Percentiles rank a stretch among this genome's conserved stretches.
These are phyloP conservation scores for Atalantia buxifolia DNA, from an alignment of 345 rosid species.

Conservation along the genomic window DNA sequence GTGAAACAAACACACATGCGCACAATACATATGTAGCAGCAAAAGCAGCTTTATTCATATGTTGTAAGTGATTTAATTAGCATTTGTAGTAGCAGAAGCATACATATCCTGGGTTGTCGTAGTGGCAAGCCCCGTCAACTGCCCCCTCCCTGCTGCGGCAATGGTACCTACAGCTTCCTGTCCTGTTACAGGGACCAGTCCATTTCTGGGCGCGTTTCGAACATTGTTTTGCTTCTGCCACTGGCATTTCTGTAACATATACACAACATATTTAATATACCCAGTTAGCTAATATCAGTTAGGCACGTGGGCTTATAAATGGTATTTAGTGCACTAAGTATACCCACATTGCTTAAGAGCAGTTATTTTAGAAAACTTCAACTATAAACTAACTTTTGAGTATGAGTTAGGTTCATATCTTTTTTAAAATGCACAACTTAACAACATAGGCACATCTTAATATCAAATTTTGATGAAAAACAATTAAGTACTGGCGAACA, in stretches of 20 bases:
- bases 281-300: not conserved
- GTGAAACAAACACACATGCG: not conserved
- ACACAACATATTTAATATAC: not conserved
- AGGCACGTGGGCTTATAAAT: too few relatives aligned
- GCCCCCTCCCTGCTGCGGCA: not conserved
- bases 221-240: not conserved
- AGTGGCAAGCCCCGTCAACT: not conserved
- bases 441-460: too few relatives aligned
- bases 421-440: too few relatives aligned
- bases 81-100: not conserved
- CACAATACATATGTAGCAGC: not conserved
- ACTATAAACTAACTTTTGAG: too few relatives aligned
- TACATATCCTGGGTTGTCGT: not conserved
- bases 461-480: not conserved
- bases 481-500: not conserved
- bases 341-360: too few relatives aligned
- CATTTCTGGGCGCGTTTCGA: not conserved
- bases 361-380: too few relatives aligned
- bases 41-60: not conserved
- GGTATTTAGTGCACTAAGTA: too few relatives aligned
- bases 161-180: not conserved
- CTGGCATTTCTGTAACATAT: not conserved
- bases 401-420: too few relatives aligned
- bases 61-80: not conserved
- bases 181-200: not conserved